Percentiles rank a stretch among this genome's conserved stretches.
These are phyloP conservation scores for Inonotus hispidus DNA, from an alignment of 1,284 basidiomycete species.

Conservation along the genomic window DNA sequence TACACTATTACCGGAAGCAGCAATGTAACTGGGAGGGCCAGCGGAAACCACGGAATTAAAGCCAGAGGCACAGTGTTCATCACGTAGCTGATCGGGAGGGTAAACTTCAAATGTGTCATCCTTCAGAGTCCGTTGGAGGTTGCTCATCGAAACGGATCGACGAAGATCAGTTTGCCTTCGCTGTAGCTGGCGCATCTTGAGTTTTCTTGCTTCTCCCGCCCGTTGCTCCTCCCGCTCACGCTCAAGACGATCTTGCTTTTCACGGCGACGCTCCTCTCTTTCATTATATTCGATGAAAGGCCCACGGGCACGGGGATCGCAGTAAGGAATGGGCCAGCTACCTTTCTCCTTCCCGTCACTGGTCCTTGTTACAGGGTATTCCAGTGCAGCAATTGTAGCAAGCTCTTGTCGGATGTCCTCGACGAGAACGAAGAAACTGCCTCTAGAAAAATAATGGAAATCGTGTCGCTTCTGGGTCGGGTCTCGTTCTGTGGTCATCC, in stretches of 20 bases:
- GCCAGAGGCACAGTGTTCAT: slow-evolving; percentile 54
- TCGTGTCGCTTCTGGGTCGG: slow-evolving; percentile 83
- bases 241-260: slow-evolving; percentile 50
- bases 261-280: slow-evolving; percentile 59
- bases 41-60: slow-evolving; percentile 63
- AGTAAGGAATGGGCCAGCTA: slow-evolving; percentile 68
- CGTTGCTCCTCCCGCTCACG: slow-evolving; percentile 43
- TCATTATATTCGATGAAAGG: slow-evolving; percentile 73
- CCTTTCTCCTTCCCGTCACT: slow-evolving; percentile 46
- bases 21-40: slow-evolving; percentile 56
- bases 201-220: slow-evolving; percentile 29
- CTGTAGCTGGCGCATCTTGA: slow-evolving; percentile 34
- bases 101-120: slow-evolving; percentile 44
- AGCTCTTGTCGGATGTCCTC: slow-evolving; percentile 85
- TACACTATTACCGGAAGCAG: slow-evolving; percentile 94
- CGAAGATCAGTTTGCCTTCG: slow-evolving; percentile 58
- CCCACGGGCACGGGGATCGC: slow-evolving; percentile 62
- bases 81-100: slow-evolving; percentile 28
- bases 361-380: slow-evolving; percentile 52
- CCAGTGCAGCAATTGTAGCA: slow-evolving; percentile 62
- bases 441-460: slow-evolving; percentile 83
- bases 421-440: slow-evolving; percentile 79
- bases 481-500: slow-evolving; percentile 85
- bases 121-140: slow-evolving; percentile 49
- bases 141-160: slow-evolving; percentile 74